Percentiles rank a stretch among this genome's conserved stretches.
phyloP scores from a whole-genome alignment of 1,284 basidiomycete species.

The Apiotrichum brassicae region DNA sequence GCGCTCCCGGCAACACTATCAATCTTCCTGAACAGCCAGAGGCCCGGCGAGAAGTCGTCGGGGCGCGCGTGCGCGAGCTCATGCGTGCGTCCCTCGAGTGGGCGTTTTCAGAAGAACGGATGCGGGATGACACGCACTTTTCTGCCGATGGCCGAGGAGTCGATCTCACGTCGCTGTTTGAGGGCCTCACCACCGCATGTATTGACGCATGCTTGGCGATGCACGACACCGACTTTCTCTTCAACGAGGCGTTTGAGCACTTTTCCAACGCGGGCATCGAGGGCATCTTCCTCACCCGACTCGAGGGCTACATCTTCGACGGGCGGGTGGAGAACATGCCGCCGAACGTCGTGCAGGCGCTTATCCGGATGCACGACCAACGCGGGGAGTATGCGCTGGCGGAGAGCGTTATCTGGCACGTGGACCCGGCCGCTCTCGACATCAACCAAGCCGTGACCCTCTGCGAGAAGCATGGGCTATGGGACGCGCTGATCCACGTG shows the following conservation, averaged over 20 bases:
- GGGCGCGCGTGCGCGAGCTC: slow-evolving; percentile 69
- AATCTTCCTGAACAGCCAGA: slow-evolving; percentile 66
- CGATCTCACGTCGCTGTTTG: slow-evolving; percentile 82
- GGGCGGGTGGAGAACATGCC: slow-evolving; percentile 68
- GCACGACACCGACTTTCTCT: slow-evolving; percentile 74
- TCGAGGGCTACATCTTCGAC: slow-evolving; percentile 78
- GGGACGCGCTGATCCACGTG: slow-evolving; percentile 91
- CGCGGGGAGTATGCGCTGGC: slow-evolving; percentile 66
- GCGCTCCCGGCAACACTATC: slow-evolving; percentile 77
- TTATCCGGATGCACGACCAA: slow-evolving; percentile 72
- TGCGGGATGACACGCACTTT: slow-evolving; percentile 79
- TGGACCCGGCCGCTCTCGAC: slow-evolving; percentile 84
- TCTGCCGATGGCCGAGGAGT: slow-evolving; percentile 81
- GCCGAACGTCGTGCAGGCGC: slow-evolving; percentile 75
- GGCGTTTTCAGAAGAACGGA: slow-evolving; percentile 88
- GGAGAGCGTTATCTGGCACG: slow-evolving; percentile 91
- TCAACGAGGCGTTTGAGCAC: slow-evolving; percentile 84
- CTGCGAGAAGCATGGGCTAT: slow-evolving; percentile 74
- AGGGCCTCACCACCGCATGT: slow-evolving; percentile 75
- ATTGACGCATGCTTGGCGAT: slow-evolving; percentile 76
- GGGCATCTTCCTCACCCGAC: slow-evolving; percentile 74
- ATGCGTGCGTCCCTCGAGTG: slow-evolving; percentile 83
- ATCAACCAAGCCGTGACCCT: slow-evolving; percentile 86
- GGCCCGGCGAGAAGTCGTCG: slow-evolving; percentile 61
- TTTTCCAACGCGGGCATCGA: slow-evolving; percentile 81